Evolutionary conservation across 768 basidiomycete species (phyloP).

Genomic region (Rhizopogon vinicolor): DNA sequence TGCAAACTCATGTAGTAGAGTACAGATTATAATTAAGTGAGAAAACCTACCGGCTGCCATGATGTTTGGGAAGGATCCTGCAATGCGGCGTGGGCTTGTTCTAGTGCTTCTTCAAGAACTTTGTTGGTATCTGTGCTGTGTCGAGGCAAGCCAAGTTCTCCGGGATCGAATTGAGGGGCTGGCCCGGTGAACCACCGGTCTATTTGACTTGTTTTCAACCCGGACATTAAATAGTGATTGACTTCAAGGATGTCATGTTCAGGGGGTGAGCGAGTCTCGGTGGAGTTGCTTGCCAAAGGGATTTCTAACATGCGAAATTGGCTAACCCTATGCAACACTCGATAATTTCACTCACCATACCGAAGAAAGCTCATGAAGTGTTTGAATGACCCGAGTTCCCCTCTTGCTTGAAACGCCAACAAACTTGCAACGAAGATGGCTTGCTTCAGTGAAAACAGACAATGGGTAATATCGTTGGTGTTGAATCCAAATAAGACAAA

Average conservation of each 20-base stretch:
- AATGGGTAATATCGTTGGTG: conserved; percentile 44
- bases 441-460: conserved; percentile 47
- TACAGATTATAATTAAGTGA: conserved; percentile 19
- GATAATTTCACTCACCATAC: conserved; percentile 46
- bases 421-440: conserved; percentile 63
- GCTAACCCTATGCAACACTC: conserved; percentile 5
- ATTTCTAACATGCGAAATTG: conserved; percentile 34
- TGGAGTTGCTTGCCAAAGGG: conserved; percentile 44
- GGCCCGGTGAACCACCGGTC: conserved; percentile 80
- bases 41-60: conserved; percentile 49
- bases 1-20: conserved; percentile 21
- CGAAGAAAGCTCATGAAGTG: conserved; percentile 78
- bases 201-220: conserved; percentile 62
- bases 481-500: conserved; percentile 53
- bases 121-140: conserved; percentile 15
- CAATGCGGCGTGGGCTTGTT: conserved; percentile 44
- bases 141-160: conserved; percentile 23
- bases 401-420: conserved; percentile 63
- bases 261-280: conserved; percentile 43
- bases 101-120: conserved; percentile 34
- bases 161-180: conserved; percentile 27
- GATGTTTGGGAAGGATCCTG: conserved; percentile 41
- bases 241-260: conserved; percentile 76
- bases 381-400: conserved; percentile 67
- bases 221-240: conserved; percentile 72